Conservation (phyloP, 768 basidiomycete genomes). For the Lyophyllum decastes region DNA sequence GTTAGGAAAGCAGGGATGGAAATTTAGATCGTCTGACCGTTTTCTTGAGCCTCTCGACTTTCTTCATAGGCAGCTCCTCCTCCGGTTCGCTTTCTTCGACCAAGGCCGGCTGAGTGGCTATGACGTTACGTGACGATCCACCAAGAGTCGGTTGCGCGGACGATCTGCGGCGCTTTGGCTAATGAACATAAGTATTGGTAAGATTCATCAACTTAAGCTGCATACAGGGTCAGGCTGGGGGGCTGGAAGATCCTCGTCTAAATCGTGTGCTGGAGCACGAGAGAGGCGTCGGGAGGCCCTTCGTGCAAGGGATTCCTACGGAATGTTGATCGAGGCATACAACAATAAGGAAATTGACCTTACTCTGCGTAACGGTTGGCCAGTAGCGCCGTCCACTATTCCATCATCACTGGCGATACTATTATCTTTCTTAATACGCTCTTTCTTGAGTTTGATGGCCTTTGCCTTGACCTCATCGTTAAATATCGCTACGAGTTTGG, state of each 20-base stretch:
- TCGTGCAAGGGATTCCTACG: constrained; percentile 33
- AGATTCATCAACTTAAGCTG: constrained; percentile 10
- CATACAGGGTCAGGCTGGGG: constrained; percentile 60
- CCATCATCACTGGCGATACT: constrained; percentile 81
- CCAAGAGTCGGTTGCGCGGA: constrained; percentile 75
- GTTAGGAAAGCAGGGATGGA: constrained; percentile 1
- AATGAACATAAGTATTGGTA: constrained; percentile 10
- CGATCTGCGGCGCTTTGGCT: constrained; percentile 82
- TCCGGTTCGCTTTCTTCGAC: constrained; percentile 80
- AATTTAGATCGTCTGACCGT: constrained; percentile 36
- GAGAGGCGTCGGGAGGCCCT: constrained; percentile 70
- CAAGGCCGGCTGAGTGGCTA: constrained; percentile 44
- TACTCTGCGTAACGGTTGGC: constrained; percentile 48
- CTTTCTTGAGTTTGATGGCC: constrained; percentile 56
- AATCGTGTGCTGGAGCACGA: constrained; percentile 50
- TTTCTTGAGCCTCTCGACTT: constrained; percentile 63
- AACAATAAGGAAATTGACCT: not conserved
- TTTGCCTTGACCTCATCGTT: constrained; percentile 72
- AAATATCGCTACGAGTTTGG: constrained; percentile 77
- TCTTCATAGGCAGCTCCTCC: constrained; percentile 60
- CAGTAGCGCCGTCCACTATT: constrained; percentile 81
- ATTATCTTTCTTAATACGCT: constrained; percentile 63
- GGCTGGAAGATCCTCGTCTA: constrained; percentile 42
- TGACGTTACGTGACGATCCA: constrained; percentile 38
- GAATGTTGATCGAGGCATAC: constrained; percentile 8